Conservation (phyloP, 371 early-diverging fungal species). For the Mortierella sp. region DNA sequence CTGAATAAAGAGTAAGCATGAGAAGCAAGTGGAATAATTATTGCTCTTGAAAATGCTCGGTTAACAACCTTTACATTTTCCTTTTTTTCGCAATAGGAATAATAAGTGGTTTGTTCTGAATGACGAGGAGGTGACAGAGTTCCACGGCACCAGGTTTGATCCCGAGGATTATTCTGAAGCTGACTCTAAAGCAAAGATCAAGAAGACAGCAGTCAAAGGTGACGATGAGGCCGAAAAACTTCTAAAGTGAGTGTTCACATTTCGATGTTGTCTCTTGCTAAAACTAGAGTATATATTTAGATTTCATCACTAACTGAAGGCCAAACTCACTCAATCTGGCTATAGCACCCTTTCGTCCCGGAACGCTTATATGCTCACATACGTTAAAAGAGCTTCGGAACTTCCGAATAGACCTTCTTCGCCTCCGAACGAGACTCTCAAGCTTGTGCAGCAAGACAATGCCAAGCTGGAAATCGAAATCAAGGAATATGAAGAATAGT, state of each 20-base stretch:
- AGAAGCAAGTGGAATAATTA: not conserved
- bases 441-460: constrained; percentile 38
- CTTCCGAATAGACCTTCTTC: not conserved
- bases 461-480: constrained; percentile 15
- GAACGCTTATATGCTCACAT: constrained; percentile 59
- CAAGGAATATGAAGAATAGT: constrained; percentile 12
- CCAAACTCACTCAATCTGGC: not conserved
- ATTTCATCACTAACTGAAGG: not conserved
- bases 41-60: no score
- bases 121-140: constrained; percentile 57
- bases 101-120: constrained; percentile 59
- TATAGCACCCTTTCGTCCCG: constrained; percentile 51
- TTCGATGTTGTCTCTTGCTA: not conserved
- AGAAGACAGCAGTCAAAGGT: constrained; percentile 19
- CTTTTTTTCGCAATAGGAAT: constrained; percentile 9
- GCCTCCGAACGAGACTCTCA: constrained; percentile 23
- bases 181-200: constrained; percentile 13
- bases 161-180: constrained; percentile 29
- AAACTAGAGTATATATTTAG: no score
- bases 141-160: constrained; percentile 42
- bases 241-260: constrained; percentile 9
- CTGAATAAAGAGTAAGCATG: constrained; percentile 28
- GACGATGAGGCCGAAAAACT: constrained; percentile 14
- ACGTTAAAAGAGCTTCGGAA: constrained; percentile 19
- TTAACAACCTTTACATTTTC: not conserved